Percentiles rank a stretch among this genome's conserved stretches.
phyloP scores from a whole-genome alignment of 129 eudicot species.

The Ambrosia artemisiifolia region DNA sequence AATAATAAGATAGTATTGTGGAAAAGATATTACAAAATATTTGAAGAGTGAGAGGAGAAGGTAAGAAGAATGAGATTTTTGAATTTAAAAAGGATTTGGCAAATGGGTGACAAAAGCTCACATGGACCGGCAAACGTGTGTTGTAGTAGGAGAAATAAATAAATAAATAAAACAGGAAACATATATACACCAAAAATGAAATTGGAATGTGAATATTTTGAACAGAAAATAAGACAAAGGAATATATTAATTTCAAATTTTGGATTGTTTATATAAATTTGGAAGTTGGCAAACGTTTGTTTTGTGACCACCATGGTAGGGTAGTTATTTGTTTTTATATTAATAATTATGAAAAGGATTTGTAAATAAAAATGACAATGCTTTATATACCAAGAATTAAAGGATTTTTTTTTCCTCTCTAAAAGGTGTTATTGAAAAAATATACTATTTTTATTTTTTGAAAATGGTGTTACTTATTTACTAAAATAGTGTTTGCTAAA shows the following conservation, averaged over 20 bases:
- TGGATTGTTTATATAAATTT: constrained; percentile 14
- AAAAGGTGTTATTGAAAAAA: too few relatives aligned
- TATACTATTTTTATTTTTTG: too few relatives aligned
- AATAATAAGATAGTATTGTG: background rate
- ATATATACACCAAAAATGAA: constrained; percentile 11
- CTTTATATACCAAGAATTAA: too few relatives aligned
- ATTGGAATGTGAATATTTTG: constrained; percentile 4
- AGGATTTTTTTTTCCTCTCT: too few relatives aligned
- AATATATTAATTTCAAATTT: background rate
- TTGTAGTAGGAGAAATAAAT: constrained; percentile 5
- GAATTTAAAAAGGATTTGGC: constrained; percentile 16
- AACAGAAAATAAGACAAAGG: background rate
- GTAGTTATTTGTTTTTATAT: background rate
- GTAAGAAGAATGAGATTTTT: constrained; percentile 7
- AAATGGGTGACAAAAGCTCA: constrained; percentile 26
- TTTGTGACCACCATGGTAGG: constrained; percentile 9
- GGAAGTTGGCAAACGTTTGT: constrained; percentile 20
- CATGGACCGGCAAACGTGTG: constrained; percentile 38
- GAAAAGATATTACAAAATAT: background rate
- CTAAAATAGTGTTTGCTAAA: too few relatives aligned
- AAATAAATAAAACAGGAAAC: constrained; percentile 1
- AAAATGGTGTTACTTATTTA: too few relatives aligned
- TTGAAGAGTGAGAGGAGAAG: constrained; percentile 12
- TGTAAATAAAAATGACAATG: background rate
- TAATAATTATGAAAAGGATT: background rate